Evolutionary conservation across 1,284 basidiomycete genomes (phyloP).

Genomic region (Moesziomyces antarcticus): DNA sequence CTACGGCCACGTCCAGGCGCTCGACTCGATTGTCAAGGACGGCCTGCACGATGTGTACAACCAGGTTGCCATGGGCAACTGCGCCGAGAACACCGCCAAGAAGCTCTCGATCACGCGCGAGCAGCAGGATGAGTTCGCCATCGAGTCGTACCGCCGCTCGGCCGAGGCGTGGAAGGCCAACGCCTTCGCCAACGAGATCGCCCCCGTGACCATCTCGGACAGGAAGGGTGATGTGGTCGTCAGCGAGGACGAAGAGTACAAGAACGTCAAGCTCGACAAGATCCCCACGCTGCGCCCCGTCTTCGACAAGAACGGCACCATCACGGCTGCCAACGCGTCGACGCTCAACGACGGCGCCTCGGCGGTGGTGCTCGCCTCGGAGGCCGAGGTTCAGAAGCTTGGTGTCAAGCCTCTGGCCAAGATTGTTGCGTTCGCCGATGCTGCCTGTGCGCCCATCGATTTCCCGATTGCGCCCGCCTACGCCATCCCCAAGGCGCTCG

Average conservation of each 20-base stretch:
- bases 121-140: slow-evolving; percentile 75
- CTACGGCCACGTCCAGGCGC: slow-evolving; percentile 88
- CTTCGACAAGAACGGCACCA: slow-evolving; percentile 69
- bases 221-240: slow-evolving; percentile 88
- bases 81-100: slow-evolving; percentile 69
- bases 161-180: slow-evolving; percentile 88
- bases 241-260: slow-evolving; percentile 97
- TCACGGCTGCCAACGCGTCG: slow-evolving; percentile 70
- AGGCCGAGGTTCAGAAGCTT: slow-evolving; percentile 64
- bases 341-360: slow-evolving; percentile 70
- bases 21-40: slow-evolving; percentile 89
- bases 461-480: slow-evolving; percentile 95
- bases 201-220: slow-evolving; percentile 79
- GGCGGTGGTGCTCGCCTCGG: slow-evolving; percentile 68
- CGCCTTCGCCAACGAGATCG: slow-evolving; percentile 87
- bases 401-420: slow-evolving; percentile 69
- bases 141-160: slow-evolving; percentile 93
- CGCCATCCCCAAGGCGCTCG: slow-evolving; percentile 87
- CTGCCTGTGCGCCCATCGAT: slow-evolving; percentile 94
- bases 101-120: slow-evolving; percentile 68
- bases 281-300: slow-evolving; percentile 68
- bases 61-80: slow-evolving; percentile 60
- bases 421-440: slow-evolving; percentile 84
- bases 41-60: slow-evolving; percentile 74
- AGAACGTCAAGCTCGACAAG: slow-evolving; percentile 70